phyloP scores from a whole-genome alignment of 768 basidiomycete genomes.

The Mycena pura region DNA sequence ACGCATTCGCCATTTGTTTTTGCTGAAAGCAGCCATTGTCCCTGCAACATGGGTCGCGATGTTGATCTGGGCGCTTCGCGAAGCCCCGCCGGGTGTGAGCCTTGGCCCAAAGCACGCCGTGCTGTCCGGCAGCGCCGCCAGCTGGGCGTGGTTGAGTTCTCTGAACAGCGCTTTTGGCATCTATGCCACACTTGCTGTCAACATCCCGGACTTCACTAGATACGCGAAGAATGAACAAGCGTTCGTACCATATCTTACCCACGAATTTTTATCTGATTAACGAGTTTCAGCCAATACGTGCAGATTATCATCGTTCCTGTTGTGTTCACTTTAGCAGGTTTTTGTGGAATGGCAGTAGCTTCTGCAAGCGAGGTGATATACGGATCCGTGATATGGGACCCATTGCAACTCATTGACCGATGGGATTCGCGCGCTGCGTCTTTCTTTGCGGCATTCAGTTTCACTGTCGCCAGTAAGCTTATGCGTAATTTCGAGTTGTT shows the following conservation, averaged over 20 bases:
- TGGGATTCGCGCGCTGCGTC: conserved; percentile 83
- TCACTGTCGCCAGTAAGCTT: conserved; percentile 62
- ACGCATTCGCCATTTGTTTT: conserved; percentile 77
- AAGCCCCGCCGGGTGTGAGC: conserved; percentile 66
- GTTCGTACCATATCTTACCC: conserved; percentile 43
- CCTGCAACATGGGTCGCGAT: conserved; percentile 73
- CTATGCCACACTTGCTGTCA: conserved; percentile 76
- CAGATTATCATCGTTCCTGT: conserved; percentile 80
- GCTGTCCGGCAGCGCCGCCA: conserved; percentile 58
- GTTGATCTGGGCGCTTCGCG: conserved; percentile 80
- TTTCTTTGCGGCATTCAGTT: conserved; percentile 83
- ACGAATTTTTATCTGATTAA: conserved; percentile 4
- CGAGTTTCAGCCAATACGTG: conserved; percentile 63
- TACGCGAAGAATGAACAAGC: conserved; percentile 74
- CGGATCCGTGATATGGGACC: conserved; percentile 74
- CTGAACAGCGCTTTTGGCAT: conserved; percentile 80
- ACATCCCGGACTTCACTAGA: conserved; percentile 89
- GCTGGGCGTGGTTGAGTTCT: conserved; percentile 83
- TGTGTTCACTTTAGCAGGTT: conserved; percentile 78
- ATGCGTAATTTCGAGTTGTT: not conserved
- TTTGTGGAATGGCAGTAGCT: conserved; percentile 83
- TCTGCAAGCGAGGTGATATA: conserved; percentile 77
- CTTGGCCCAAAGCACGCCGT: conserved; percentile 59
- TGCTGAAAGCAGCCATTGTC: conserved; percentile 69
- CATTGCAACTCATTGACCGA: conserved; percentile 71